phyloP scores from a whole-genome alignment of 1,139 yeast genomes.

The Taphrina flavorubra region DNA sequence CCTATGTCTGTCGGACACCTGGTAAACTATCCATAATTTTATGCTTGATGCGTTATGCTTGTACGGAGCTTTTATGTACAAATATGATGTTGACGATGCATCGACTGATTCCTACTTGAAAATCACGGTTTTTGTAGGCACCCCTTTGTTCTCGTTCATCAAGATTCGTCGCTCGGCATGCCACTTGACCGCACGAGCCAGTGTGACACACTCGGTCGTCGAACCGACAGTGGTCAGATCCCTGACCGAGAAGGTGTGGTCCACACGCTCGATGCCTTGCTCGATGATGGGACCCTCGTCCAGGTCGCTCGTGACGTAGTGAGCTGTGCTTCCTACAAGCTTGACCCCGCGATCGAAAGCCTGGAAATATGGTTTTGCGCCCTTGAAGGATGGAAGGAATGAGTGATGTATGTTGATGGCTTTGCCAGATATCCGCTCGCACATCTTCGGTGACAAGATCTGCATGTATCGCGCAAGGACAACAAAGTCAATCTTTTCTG shows the following conservation, averaged over 20 bases:
- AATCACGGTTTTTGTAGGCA: constrained; percentile 36
- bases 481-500: constrained; percentile 37
- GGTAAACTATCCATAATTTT: too few relatives aligned
- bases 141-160: constrained; percentile 35
- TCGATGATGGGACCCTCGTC: constrained; percentile 41
- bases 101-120: constrained; percentile 7
- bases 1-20: too few relatives aligned
- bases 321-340: constrained; percentile 38
- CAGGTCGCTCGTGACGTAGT: constrained; percentile 34
- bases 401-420: constrained; percentile 40
- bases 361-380: constrained; percentile 39
- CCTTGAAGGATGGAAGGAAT: constrained; percentile 39
- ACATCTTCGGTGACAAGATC: constrained; percentile 36
- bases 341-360: constrained; percentile 40
- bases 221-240: constrained; percentile 36
- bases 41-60: too few relatives aligned
- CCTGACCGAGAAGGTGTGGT: constrained; percentile 34
- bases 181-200: constrained; percentile 39
- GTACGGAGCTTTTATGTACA: too few relatives aligned
- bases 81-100: neutral
- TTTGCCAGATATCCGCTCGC: constrained; percentile 35
- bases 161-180: constrained; percentile 34
- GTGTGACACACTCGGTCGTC: constrained; percentile 35
- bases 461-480: constrained; percentile 40
- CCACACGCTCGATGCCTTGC: constrained; percentile 38